A percentile compares a stretch with the other conserved stretches of the same genome.
phyloP scores from a whole-genome alignment of 352 stramenopile species.

The Blastocystis sp. region DNA sequence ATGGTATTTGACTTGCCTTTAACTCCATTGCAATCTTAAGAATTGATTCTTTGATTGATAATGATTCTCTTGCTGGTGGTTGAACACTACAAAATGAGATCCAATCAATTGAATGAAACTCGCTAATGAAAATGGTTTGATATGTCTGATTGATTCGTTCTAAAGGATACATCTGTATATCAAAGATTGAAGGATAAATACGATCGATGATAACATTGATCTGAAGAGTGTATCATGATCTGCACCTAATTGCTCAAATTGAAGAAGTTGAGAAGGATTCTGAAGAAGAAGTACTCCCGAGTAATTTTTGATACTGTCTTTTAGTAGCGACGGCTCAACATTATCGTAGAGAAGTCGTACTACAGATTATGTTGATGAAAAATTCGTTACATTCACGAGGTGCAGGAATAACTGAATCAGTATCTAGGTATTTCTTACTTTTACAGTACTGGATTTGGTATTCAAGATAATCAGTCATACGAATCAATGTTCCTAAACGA shows the following conservation, averaged over 20 bases:
- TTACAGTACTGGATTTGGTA: not conserved
- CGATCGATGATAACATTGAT: not conserved
- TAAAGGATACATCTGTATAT: not conserved
- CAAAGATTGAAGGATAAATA: not conserved
- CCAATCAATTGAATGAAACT: not conserved
- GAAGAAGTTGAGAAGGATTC: not conserved
- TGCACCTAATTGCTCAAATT: not conserved
- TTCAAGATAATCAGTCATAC: slow-evolving; percentile 32
- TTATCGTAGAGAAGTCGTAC: not conserved
- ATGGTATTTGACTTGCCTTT: too few species aligned
- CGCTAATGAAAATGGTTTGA: slow-evolving; percentile 13
- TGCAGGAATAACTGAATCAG: slow-evolving; percentile 1
- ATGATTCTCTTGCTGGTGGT: not conserved
- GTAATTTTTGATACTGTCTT: not conserved
- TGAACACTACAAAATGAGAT: not conserved
- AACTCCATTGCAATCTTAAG: not conserved
- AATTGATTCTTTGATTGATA: not conserved
- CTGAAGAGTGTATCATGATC: not conserved
- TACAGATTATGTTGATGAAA: not conserved
- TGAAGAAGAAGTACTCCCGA: not conserved
- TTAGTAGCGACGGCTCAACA: not conserved
- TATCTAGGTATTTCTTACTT: not conserved
- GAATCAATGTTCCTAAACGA: not conserved
- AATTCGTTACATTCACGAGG: not conserved
- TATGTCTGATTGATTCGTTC: not conserved